Conservation (phyloP, 345 rosid species). For the Acer negundo region DNA sequence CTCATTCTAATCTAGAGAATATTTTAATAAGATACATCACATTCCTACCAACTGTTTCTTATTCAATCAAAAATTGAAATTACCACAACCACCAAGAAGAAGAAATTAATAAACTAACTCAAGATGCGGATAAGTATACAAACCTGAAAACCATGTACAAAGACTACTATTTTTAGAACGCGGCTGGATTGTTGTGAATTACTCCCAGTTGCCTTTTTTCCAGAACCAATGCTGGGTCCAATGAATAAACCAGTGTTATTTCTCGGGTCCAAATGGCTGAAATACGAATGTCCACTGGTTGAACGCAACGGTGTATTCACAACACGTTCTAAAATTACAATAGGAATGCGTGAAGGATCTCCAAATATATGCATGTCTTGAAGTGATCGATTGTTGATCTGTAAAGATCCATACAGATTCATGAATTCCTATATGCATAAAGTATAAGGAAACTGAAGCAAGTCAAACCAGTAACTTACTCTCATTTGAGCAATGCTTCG, state of each 20-base stretch:
- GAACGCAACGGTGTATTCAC: conserved; percentile 74
- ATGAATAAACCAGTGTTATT: conserved; percentile 35
- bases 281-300: conserved; percentile 68
- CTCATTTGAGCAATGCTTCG: conserved; percentile 97
- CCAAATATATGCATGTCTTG: conserved; percentile 93
- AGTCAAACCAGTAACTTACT: conserved; percentile 46
- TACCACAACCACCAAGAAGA: conserved; percentile 3
- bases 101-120: neutral
- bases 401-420: conserved; percentile 31
- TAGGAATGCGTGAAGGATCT: conserved; percentile 81
- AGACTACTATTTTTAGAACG: conserved; percentile 72
- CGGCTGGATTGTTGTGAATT: conserved; percentile 37
- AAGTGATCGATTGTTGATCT: conserved; percentile 85
- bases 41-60: neutral
- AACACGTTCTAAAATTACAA: conserved; percentile 78
- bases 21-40: neutral
- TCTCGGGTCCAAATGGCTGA: conserved; percentile 55
- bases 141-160: conserved; percentile 98
- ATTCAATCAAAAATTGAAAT: neutral
- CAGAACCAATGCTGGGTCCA: conserved; percentile 30
- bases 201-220: conserved; percentile 35
- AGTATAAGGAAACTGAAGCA: conserved; percentile 11
- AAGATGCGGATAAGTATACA: conserved; percentile 17
- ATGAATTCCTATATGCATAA: conserved; percentile 7
- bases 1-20: neutral